Conservation (phyloP, 345 rosid genomes). For the Rubroshorea leprosula region DNA sequence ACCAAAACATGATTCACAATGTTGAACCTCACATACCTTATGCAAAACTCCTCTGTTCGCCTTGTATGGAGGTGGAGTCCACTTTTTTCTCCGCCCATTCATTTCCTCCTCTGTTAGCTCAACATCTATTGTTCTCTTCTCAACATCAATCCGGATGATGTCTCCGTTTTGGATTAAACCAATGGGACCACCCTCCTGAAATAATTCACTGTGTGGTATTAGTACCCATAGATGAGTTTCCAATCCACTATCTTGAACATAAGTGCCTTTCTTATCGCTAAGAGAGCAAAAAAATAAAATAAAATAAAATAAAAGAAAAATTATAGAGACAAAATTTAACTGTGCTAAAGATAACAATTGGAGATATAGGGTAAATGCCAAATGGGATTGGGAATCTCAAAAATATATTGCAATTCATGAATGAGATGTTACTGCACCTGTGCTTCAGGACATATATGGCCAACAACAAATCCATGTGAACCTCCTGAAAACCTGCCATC, state of each 20-base stretch:
- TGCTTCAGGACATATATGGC: conserved; percentile 97
- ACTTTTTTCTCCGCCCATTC: conserved; percentile 60
- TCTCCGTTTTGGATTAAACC: conserved; percentile 81
- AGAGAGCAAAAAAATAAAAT: too few species aligned
- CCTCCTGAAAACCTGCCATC: conserved; percentile 99
- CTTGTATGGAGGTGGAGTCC: conserved; percentile 75
- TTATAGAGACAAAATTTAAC: too few species aligned
- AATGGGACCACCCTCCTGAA: conserved; percentile 96
- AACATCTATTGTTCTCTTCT: conserved; percentile 67
- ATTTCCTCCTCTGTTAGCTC: conserved; percentile 53
- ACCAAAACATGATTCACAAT: background rate
- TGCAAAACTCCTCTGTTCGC: conserved; percentile 64
- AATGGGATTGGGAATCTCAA: background rate
- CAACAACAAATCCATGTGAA: conserved; percentile 98
- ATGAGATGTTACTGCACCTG: conserved; percentile 46
- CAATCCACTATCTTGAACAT: background rate
- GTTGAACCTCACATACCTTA: conserved; percentile 43
- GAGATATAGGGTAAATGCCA: background rate
- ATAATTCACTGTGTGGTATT: background rate
- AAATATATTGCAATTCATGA: background rate
- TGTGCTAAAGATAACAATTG: too few species aligned
- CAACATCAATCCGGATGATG: conserved; percentile 63
- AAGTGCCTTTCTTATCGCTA: too few species aligned
- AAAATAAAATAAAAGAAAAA: too few species aligned
- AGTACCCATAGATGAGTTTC: background rate